Conservation (phyloP, 2,329 filamentous ascomycete genomes). For the Westerdykella sp. region DNA sequence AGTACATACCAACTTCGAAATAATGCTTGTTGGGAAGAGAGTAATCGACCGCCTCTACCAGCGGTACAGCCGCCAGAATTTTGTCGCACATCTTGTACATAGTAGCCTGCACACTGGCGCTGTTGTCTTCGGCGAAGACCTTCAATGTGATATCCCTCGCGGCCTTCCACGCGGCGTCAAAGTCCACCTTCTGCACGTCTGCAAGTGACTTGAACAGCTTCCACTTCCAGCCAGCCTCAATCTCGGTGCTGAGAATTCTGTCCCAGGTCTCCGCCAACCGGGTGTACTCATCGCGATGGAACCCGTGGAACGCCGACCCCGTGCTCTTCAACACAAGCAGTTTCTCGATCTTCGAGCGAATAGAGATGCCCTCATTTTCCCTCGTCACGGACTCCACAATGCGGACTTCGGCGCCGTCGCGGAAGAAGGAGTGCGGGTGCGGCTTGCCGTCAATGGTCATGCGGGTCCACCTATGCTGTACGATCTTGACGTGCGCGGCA, state of each 20-base stretch:
- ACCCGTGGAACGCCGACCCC: slow-evolving; percentile 91
- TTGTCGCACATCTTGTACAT: slow-evolving; percentile 98
- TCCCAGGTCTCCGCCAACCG: slow-evolving; percentile 88
- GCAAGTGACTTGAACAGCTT: slow-evolving; percentile 59
- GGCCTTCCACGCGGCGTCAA: slow-evolving; percentile 70
- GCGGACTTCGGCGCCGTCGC: slow-evolving; percentile 82
- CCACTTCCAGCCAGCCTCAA: slow-evolving; percentile 86
- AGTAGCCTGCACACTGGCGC: slow-evolving; percentile 88
- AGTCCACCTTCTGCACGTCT: slow-evolving; percentile 62
- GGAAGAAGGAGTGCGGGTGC: slow-evolving; percentile 91
- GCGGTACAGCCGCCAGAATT: slow-evolving; percentile 70
- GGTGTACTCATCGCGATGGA: slow-evolving; percentile 88
- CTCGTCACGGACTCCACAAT: slow-evolving; percentile 70
- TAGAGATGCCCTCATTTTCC: slow-evolving; percentile 60
- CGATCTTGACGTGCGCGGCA: slow-evolving; percentile 71
- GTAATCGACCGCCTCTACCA: slow-evolving; percentile 70
- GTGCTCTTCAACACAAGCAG: slow-evolving; percentile 93
- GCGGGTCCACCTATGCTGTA: slow-evolving; percentile 86
- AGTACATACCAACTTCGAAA: slow-evolving; percentile 80
- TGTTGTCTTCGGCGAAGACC: slow-evolving; percentile 83
- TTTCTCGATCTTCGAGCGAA: slow-evolving; percentile 72
- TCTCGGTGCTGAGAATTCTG: slow-evolving; percentile 88
- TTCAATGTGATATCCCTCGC: slow-evolving; percentile 84
- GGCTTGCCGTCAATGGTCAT: slow-evolving; percentile 80
- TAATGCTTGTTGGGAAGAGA: slow-evolving; percentile 96